phyloP scores from a whole-genome alignment of 805 yeast species.

The Yamadazyma ubonensis region DNA sequence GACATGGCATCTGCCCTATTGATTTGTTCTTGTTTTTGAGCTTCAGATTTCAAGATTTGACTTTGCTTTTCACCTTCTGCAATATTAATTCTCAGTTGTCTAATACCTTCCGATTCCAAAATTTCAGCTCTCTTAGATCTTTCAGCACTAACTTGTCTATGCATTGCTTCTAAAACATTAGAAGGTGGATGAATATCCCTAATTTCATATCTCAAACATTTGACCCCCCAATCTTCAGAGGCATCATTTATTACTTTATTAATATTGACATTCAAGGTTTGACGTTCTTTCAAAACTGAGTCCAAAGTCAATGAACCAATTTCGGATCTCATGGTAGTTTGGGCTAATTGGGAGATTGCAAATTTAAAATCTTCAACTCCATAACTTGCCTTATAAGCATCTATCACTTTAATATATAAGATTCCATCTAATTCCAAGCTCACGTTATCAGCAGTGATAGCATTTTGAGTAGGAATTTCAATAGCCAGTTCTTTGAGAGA shows the following conservation, averaged over 20 bases:
- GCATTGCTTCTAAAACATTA: slow-evolving; percentile 87
- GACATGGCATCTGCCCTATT: slow-evolving; percentile 76
- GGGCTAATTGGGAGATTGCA: slow-evolving; percentile 83
- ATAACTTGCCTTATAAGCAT: slow-evolving; percentile 81
- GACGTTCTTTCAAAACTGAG: slow-evolving; percentile 75
- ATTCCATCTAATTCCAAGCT: slow-evolving; percentile 84
- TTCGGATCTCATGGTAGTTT: slow-evolving; percentile 88
- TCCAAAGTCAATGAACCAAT: slow-evolving; percentile 82
- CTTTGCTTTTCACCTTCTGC: slow-evolving; percentile 81
- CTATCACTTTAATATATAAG: slow-evolving; percentile 70
- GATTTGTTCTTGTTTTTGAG: slow-evolving; percentile 56
- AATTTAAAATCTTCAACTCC: slow-evolving; percentile 88
- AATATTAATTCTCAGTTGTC: slow-evolving; percentile 75
- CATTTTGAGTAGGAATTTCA: slow-evolving; percentile 80
- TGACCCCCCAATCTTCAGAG: slow-evolving; percentile 81
- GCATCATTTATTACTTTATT: slow-evolving; percentile 82
- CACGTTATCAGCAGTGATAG: slow-evolving; percentile 84
- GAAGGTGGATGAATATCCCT: slow-evolving; percentile 86
- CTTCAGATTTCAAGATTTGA: slow-evolving; percentile 74
- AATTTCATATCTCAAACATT: slow-evolving; percentile 80
- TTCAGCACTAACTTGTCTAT: slow-evolving; percentile 85
- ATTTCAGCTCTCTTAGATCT: slow-evolving; percentile 85
- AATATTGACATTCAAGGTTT: slow-evolving; percentile 66
- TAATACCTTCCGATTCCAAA: slow-evolving; percentile 79
- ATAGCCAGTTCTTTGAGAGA: slow-evolving; percentile 81